Conservation (phyloP, 257 asterid species). For the Pogostemon cablin region DNA sequence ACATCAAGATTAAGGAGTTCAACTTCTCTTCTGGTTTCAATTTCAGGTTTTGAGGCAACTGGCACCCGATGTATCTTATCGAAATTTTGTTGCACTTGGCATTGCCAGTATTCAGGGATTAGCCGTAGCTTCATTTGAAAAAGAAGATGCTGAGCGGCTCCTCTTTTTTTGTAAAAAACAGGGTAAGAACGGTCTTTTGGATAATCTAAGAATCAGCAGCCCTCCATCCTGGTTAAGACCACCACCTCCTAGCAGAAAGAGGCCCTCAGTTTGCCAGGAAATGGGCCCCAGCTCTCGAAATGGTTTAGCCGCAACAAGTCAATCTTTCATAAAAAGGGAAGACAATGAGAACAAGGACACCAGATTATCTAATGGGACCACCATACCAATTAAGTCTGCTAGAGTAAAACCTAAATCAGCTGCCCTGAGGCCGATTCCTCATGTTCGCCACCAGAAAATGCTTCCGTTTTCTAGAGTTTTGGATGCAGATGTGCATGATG, state of each 20-base stretch:
- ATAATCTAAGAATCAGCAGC: slow-evolving; percentile 41
- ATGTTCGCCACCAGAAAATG: slow-evolving; percentile 90
- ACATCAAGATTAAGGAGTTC: background rate
- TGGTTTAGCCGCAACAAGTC: slow-evolving; percentile 34
- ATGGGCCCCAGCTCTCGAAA: slow-evolving; percentile 36
- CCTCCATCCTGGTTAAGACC: slow-evolving; percentile 84
- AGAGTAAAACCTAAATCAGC: slow-evolving; percentile 68
- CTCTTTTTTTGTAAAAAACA: slow-evolving; percentile 61
- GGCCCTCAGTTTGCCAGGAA: slow-evolving; percentile 48
- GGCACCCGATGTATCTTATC: slow-evolving; percentile 86
- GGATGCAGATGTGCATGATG: slow-evolving; percentile 55
- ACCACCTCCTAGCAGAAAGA: slow-evolving; percentile 84
- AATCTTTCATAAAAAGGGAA: slow-evolving; percentile 44
- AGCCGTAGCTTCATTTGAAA: slow-evolving; percentile 87
- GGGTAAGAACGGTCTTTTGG: slow-evolving; percentile 40
- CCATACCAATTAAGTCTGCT: slow-evolving; percentile 37
- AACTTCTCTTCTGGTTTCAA: slow-evolving; percentile 1
- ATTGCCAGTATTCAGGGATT: slow-evolving; percentile 86
- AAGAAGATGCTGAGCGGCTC: slow-evolving; percentile 81
- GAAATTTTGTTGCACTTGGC: slow-evolving; percentile 86
- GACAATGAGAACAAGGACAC: slow-evolving; percentile 41
- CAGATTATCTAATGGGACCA: slow-evolving; percentile 48
- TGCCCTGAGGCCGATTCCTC: slow-evolving; percentile 96
- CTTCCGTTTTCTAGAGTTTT: slow-evolving; percentile 78
- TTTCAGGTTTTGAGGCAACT: slow-evolving; percentile 91